Base-by-base conservation (phyloP, 2,329 filamentous ascomycete species). In the Alternaria arbusti region DNA sequence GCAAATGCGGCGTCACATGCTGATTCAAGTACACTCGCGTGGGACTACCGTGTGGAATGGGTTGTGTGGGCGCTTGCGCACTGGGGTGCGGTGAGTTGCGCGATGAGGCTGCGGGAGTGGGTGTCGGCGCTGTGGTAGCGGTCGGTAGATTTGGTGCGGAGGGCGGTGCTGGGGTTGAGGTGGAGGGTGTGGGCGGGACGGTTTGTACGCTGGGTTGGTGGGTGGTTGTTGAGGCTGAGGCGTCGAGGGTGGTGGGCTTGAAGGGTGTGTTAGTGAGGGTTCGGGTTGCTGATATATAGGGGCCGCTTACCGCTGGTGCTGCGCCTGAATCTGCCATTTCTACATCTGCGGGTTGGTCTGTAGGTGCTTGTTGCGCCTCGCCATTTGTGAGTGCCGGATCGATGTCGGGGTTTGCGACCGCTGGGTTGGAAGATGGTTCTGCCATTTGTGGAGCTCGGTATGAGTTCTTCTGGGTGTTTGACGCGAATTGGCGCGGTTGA, bases 1-100 rank as follows among this genome's bases (percentile, higher is more conserved):
- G 73, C 71, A 85, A 67, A 73, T 85, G 80, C 57, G 84, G 84
- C 46, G 84, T 86, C 32, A 85, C 78, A 67, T 84, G 76, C 69
- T 81, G 77, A 64, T 85, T 86, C 66, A 86, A 69, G 67, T 84
- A 85, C 50, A 84, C 80, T 11, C 84, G 73, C 25, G 83, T 84
- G 2, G 83, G 81, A 23, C 80, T 81, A 7, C 84, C 84, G 65
- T 86, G 83, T 20, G 82, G 78, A 43, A 81, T 81, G 20, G 84
- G 73, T 23, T 78, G 72, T 15, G 72, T 68, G 3, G 78, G 78
- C 26, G 72, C 71, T 65, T 75, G 72, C 5, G 64, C 69, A 13
- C 59, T 71, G 3, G 77, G 78, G 25, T 79, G 77, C 25, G 78
- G 78, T 15, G 76, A 78, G 59, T 78, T 78, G 47, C 78, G 77